These are phyloP conservation scores for Penicillium dipodomyicola DNA, from an alignment of 495 filamentous ascomycete species.

Conservation along the genomic window DNA sequence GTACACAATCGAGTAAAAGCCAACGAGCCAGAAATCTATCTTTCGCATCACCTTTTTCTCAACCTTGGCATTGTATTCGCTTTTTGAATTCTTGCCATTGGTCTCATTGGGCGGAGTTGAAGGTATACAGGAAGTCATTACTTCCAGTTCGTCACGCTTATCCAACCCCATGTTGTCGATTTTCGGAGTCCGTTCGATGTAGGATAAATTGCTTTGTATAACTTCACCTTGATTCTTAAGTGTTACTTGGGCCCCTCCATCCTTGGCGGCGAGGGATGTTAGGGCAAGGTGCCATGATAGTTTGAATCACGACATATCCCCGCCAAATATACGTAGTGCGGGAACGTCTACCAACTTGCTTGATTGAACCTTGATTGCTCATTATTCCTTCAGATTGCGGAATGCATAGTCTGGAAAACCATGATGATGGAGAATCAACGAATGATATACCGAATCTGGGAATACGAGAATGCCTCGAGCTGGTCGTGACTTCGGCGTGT, in stretches of 20 bases:
- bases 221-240: not conserved
- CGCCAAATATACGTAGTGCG: not conserved
- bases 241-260: not conserved
- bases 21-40: constrained; percentile 43
- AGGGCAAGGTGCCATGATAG: constrained; percentile 24
- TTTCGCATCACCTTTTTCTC: constrained; percentile 37
- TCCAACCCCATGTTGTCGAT: constrained; percentile 9
- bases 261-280: not conserved
- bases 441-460: too few species aligned
- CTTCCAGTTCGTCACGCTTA: constrained; percentile 8
- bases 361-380: not conserved
- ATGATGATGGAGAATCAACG: not conserved
- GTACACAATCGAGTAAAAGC: constrained; percentile 44
- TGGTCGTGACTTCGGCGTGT: too few species aligned
- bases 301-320: constrained; percentile 26
- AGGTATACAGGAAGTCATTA: constrained; percentile 8
- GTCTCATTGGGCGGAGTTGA: constrained; percentile 10
- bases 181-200: not conserved
- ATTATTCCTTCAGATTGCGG: not conserved
- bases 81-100: not conserved
- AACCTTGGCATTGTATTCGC: constrained; percentile 14
- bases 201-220: not conserved
- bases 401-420: not conserved
- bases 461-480: too few species aligned
- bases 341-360: not conserved